Conservation (phyloP, 2,329 filamentous ascomycete genomes). For the Aureobasidium leucospermi region DNA sequence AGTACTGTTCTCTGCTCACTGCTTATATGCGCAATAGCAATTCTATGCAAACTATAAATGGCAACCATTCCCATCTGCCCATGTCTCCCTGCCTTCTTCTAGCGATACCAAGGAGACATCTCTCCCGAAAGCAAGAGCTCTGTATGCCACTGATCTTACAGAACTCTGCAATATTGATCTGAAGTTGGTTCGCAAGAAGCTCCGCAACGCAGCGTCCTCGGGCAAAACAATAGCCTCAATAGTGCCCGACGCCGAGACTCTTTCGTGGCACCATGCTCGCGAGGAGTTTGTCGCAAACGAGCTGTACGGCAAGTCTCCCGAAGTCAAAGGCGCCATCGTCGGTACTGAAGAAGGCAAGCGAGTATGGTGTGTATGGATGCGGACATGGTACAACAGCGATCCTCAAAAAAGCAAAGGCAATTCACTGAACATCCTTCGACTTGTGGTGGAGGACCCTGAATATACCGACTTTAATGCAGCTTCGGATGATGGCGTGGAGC, state of each 20-base stretch:
- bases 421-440: slow-evolving; percentile 60
- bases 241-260: slow-evolving; percentile 58
- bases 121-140: slow-evolving; percentile 17
- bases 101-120: slow-evolving; percentile 18
- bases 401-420: slow-evolving; percentile 52
- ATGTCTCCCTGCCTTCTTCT: slow-evolving; percentile 55
- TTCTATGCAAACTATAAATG: slow-evolving; percentile 77
- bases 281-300: slow-evolving; percentile 69
- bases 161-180: slow-evolving; percentile 60
- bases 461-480: slow-evolving; percentile 21
- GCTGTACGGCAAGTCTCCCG: slow-evolving; percentile 51
- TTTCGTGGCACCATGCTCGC: slow-evolving; percentile 71
- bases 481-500: slow-evolving; percentile 17
- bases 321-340: slow-evolving; percentile 64
- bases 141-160: slow-evolving; percentile 56
- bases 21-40: slow-evolving; percentile 25
- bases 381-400: slow-evolving; percentile 54
- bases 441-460: slow-evolving; percentile 54
- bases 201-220: slow-evolving; percentile 31
- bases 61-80: slow-evolving; percentile 64
- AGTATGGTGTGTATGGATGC: slow-evolving; percentile 69
- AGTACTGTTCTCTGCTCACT: neutral
- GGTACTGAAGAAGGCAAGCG: slow-evolving; percentile 43
- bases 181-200: slow-evolving; percentile 47
- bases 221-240: slow-evolving; percentile 55